Conservation (phyloP, 352 stramenopile species). For the Albugo candida region DNA sequence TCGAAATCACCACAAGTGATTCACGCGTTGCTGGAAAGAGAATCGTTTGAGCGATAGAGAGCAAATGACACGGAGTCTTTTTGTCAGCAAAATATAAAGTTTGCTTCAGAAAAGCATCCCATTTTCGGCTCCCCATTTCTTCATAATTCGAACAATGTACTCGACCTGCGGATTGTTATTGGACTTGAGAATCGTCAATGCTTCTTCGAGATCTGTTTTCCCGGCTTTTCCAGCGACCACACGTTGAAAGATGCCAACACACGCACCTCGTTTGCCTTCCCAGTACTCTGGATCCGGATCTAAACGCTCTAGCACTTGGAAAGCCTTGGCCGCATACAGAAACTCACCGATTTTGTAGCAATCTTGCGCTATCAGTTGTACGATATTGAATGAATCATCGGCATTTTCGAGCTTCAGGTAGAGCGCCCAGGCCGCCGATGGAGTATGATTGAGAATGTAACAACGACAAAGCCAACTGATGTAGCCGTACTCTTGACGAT, state of each 20-base stretch:
- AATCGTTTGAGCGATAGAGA: no score
- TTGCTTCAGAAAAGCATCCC: constrained; percentile 17
- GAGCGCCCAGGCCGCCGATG: constrained; percentile 87
- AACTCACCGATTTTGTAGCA: constrained; percentile 96
- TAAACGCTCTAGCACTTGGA: constrained; percentile 86
- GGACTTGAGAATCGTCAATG: constrained; percentile 82
- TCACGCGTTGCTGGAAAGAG: no score
- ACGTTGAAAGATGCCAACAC: constrained; percentile 88
- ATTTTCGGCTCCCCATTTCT: constrained; percentile 88
- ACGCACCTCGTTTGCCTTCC: constrained; percentile 90
- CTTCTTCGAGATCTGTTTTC: constrained; percentile 80
- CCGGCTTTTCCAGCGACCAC: constrained; percentile 82
- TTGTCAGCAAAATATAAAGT: no score
- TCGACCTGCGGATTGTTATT: constrained; percentile 90
- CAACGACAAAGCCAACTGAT: constrained; percentile 79
- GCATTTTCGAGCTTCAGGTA: constrained; percentile 93
- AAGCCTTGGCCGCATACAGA: constrained; percentile 87
- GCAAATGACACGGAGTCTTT: no score
- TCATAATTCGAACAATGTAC: constrained; percentile 92
- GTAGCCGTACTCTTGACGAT: constrained; percentile 87
- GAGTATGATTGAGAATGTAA: constrained; percentile 91
- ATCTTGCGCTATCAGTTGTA: constrained; percentile 93
- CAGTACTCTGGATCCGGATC: constrained; percentile 92
- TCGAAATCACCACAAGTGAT: no score
- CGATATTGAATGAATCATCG: constrained; percentile 88